Evolutionary conservation across 352 stramenopile genomes (phyloP), one percentile per base, ranked within the genome.

Genomic region (Pythium dissotocum): DNA sequence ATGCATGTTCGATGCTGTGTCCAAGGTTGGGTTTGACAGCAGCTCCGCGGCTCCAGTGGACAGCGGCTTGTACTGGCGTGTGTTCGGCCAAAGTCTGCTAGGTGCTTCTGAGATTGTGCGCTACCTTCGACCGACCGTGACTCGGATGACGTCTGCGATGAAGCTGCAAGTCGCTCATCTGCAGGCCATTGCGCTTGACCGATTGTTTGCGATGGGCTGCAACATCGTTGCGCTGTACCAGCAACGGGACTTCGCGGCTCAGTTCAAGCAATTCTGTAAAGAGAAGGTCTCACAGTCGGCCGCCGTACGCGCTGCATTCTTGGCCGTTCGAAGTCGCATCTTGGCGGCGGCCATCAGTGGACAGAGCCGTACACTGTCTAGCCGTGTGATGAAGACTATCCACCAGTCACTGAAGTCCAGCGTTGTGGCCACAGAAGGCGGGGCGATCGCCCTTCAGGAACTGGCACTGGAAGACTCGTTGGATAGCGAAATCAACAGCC

Each of bases 21-120:
- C 35, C 14, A 73, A 24, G 61, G 63, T 18, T 32, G 54, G 8
- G 42, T 58, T 48, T 33, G 48, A 18, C 42, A 69, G 4, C 58
- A 59, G 57, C 65, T 71, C n/a, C 21, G 21, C 38, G 18, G 14
- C n/a, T 6, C 44, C 44, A 26, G 5, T 12, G 24, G 38, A 13
- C 5, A 60, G 58, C 16, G 42, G 44, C 9, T 69, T 89, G 28
- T 96, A 96, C 65, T 96, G 88, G 88, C 82, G 76, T 3, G 71
- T 79, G 13, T 91, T 93, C 73, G 80, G 78, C 0, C 78, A 90
- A 65, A 94, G 78, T 53, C 67, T 95, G 49, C 69, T 93, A 16
- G 77, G 85, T 26, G 87, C 87, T 1, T 83, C 80, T 10, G 83
- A 88, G 28, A 66, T 96, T 48, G 57, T 94, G 32, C 79, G 83